Evolutionary conservation across 768 basidiomycete species (phyloP), one percentile per base, ranked within the genome.

Genomic region (Pleurotus cornucopiae): DNA sequence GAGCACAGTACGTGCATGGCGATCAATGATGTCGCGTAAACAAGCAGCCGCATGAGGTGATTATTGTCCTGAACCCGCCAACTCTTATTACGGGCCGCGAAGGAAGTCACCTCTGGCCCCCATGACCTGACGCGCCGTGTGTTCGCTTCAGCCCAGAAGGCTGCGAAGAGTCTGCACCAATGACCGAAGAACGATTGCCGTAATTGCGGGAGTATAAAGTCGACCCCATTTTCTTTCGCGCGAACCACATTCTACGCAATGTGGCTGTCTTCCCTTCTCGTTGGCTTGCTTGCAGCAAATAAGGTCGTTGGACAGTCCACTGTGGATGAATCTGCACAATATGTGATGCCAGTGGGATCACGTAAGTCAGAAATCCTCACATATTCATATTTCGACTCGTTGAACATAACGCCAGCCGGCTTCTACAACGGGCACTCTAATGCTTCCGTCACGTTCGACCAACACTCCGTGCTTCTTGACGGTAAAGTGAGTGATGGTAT

Each of bases 381-480:
- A 7, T 26, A 6, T 40, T 40, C 6, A n/a, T 37, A 2, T 6
- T 46, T 34, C 44, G 13, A 40, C 12, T 37, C 5, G 18, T 43
- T 11, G 13, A 44, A 40, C 34, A 45, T 25, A 40, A 48, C n/a
- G 12, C 23, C 49, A 64, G 64, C 63, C 14, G 62, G 58, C 5
- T 66, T 66, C 26, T 66, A 66, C 46, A 37, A 68, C 30, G 67
- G 67, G 5, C 61, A 65, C 45, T 73, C 70, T 0, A 64, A 58
- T 12, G 66, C 71, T 6, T 60, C 69, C 3, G 69, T 73, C 1
- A 71, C 70, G 6, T 57, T 73, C 30, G 71, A 73, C 57, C 71
- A 73, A 45, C 71, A 73, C 57, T 73, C 71, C 1, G 38, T 73
- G 12, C 60, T 73, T 13, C 58, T 73, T 34, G 67, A 73, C 58